Percentiles rank a stretch among this genome's conserved stretches.
Conservation (phyloP, 306 rosid species). For the Rosa rugosa region DNA sequence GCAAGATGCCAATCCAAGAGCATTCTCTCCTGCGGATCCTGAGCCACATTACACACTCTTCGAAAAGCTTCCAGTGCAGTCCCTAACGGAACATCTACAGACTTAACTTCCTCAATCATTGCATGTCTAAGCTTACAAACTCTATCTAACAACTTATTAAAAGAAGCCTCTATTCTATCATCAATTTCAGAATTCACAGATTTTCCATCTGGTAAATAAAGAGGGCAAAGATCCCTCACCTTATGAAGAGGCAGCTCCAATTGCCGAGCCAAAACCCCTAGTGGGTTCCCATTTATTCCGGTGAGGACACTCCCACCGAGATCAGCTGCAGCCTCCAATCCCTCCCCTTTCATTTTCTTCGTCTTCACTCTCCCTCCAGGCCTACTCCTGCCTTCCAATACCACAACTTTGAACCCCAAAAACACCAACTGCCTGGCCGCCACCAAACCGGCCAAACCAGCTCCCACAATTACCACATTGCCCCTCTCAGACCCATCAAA, state of each 20-base stretch:
- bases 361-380: constrained; percentile 93
- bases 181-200: constrained; percentile 70
- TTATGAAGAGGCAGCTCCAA: constrained; percentile 80
- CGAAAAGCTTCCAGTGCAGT: constrained; percentile 81
- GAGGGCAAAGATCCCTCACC: constrained; percentile 87
- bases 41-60: constrained; percentile 62
- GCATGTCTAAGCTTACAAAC: constrained; percentile 89
- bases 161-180: constrained; percentile 67
- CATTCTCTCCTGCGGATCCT: constrained; percentile 72
- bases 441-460: constrained; percentile 81
- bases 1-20: constrained; percentile 91
- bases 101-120: constrained; percentile 79
- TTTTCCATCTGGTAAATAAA: constrained; percentile 82
- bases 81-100: constrained; percentile 76
- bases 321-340: constrained; percentile 73
- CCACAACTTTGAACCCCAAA: constrained; percentile 73
- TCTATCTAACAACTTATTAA: constrained; percentile 78
- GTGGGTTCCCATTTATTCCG: constrained; percentile 86
- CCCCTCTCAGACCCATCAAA: constrained; percentile 56
- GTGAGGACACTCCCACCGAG: constrained; percentile 95
- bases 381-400: constrained; percentile 78
- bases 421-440: constrained; percentile 87
- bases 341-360: constrained; percentile 60
- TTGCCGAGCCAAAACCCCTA: constrained; percentile 89
- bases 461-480: constrained; percentile 75